Conservation (phyloP, 2,329 filamentous ascomycete species). For the Beauveria asiatica region DNA sequence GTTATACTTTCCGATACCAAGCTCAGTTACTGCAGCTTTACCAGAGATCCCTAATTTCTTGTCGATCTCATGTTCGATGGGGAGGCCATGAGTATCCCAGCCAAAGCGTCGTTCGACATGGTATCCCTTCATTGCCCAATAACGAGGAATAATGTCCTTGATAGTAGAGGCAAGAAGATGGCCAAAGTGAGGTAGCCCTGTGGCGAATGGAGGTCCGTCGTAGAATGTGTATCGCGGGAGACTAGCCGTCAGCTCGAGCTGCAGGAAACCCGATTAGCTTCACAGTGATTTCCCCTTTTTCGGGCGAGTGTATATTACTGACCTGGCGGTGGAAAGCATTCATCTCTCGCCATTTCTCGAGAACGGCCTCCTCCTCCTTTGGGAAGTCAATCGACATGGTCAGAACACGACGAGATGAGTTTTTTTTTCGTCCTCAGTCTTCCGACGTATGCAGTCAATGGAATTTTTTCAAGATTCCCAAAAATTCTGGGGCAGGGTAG, state of each 20-base stretch:
- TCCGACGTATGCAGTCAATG: neutral
- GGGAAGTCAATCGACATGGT: conserved; percentile 86
- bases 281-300: neutral
- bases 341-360: conserved; percentile 84
- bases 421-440: neutral
- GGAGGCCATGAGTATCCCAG: conserved; percentile 90
- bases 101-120: conserved; percentile 89
- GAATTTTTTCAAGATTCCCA: neutral
- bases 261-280: conserved; percentile 5
- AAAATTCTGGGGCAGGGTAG: neutral
- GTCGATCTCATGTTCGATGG: conserved; percentile 95
- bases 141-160: conserved; percentile 93
- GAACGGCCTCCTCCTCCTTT: conserved; percentile 77
- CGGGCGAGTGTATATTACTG: conserved; percentile 10
- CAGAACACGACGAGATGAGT: conserved; percentile 3
- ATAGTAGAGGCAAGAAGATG: conserved; percentile 87
- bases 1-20: conserved; percentile 86
- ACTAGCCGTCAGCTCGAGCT: conserved; percentile 72
- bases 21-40: conserved; percentile 74
- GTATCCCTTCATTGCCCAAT: conserved; percentile 95
- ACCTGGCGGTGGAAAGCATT: conserved; percentile 84
- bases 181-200: conserved; percentile 56
- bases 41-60: conserved; percentile 88
- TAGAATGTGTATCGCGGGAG: conserved; percentile 89
- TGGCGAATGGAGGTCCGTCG: conserved; percentile 76